These are phyloP conservation scores for Erysimum cheiranthoides DNA, from an alignment of 345 rosid species.

Conservation along the genomic window DNA sequence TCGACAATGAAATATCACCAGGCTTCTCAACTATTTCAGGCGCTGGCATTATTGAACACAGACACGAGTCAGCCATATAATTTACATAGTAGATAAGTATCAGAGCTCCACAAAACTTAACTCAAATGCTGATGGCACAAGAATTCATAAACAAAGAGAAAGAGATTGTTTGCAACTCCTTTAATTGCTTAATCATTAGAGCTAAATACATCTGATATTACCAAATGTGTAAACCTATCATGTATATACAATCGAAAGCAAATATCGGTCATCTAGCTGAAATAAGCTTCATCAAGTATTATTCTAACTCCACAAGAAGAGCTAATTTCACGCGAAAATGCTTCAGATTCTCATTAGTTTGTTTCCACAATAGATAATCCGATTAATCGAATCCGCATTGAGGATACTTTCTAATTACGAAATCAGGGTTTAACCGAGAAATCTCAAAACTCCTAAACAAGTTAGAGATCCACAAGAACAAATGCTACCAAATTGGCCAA, in stretches of 20 bases:
- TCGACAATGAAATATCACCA: constrained; percentile 72
- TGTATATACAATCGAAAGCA: background rate
- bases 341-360: constrained; percentile 13
- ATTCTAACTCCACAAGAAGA: constrained; percentile 4
- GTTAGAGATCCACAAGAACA: background rate
- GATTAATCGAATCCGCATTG: background rate
- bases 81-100: constrained; percentile 2
- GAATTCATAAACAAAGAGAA: too few species aligned
- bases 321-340: background rate
- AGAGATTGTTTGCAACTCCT: too few species aligned
- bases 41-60: constrained; percentile 57
- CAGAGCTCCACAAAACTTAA: constrained; percentile 6
- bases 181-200: too few species aligned
- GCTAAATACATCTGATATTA: too few species aligned
- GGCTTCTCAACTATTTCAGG: constrained; percentile 96
- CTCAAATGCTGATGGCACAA: too few species aligned
- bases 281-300: background rate
- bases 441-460: background rate
- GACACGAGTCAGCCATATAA: constrained; percentile 26
- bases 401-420: constrained; percentile 1
- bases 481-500: constrained; percentile 1
- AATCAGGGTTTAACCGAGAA: background rate
- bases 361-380: constrained; percentile 15
- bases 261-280: background rate
- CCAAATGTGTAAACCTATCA: too few species aligned